These are phyloP conservation scores for Colletotrichum scovillei DNA, from an alignment of 2,329 filamentous ascomycete genomes.

Conservation along the genomic window DNA sequence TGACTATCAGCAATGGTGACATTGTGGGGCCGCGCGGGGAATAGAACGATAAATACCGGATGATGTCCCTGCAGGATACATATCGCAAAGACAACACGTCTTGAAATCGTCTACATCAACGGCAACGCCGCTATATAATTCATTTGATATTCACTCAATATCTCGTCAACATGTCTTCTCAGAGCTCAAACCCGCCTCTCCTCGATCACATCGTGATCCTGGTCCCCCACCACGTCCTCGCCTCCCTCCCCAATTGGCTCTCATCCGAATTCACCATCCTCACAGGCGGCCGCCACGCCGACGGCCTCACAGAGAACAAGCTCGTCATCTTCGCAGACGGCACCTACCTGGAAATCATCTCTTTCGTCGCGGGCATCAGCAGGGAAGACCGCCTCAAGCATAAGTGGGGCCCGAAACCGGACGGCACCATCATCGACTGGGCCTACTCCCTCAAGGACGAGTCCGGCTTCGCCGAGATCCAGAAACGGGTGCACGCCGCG, in stretches of 20 bases:
- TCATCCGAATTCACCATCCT: constrained; percentile 66
- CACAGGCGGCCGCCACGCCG: constrained; percentile 71
- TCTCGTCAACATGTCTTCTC: constrained; percentile 11
- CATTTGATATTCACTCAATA: background rate
- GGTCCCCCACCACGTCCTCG: constrained; percentile 62
- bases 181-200: constrained; percentile 39
- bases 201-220: constrained; percentile 76
- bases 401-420: constrained; percentile 66
- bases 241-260: constrained; percentile 61
- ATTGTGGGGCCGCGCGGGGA: constrained; percentile 35
- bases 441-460: constrained; percentile 60
- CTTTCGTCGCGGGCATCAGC: constrained; percentile 57
- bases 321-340: constrained; percentile 73
- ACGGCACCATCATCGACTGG: constrained; percentile 69
- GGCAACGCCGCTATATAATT: no score
- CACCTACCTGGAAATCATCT: constrained; percentile 74
- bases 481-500: constrained; percentile 45
- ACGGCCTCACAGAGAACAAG: constrained; percentile 69
- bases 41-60: constrained; percentile 14
- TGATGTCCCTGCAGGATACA: background rate
- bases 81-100: background rate
- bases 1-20: constrained; percentile 25
- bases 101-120: background rate
- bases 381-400: constrained; percentile 58
- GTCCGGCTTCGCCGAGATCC: constrained; percentile 50